Percentiles rank a stretch among this genome's conserved stretches.
Conservation (phyloP, 768 basidiomycete genomes). For the Kwoniella dejecticola region DNA sequence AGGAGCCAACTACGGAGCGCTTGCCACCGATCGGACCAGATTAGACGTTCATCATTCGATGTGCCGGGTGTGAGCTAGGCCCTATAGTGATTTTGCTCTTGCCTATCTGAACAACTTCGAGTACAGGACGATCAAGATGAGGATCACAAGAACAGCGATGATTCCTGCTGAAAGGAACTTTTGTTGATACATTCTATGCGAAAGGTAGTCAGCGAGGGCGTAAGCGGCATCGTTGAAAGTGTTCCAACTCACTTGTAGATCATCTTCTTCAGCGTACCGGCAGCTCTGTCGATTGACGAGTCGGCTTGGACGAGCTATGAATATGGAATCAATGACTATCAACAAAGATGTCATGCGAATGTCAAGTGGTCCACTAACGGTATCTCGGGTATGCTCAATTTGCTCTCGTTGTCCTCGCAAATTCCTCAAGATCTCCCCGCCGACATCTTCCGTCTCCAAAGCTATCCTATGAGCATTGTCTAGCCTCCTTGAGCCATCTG, state of each 20-base stretch:
- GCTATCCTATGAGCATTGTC: slow-evolving; percentile 90
- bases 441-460: slow-evolving; percentile 93
- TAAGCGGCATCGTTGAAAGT: slow-evolving; percentile 15
- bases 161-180: slow-evolving; percentile 83
- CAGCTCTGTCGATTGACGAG: slow-evolving; percentile 83
- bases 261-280: slow-evolving; percentile 92
- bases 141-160: slow-evolving; percentile 76
- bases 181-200: slow-evolving; percentile 93
- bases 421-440: slow-evolving; percentile 85
- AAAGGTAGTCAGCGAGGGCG: slow-evolving; percentile 11
- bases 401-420: slow-evolving; percentile 86
- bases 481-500: slow-evolving; percentile 75
- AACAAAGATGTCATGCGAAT: too few species aligned
- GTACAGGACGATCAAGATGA: slow-evolving; percentile 62
- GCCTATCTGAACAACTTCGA: slow-evolving; percentile 45
- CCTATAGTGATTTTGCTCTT: not conserved
- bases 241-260: slow-evolving; percentile 71
- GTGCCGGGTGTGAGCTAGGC: too few species aligned
- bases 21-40: too few species aligned
- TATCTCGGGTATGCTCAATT: slow-evolving; percentile 88
- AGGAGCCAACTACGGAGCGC: too few species aligned
- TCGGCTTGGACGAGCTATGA: slow-evolving; percentile 80
- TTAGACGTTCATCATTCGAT: too few species aligned
- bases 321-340: not conserved
- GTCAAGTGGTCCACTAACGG: slow-evolving; percentile 59